phyloP scores from a whole-genome alignment of 2,329 filamentous ascomycete species.

The Aquanectria penicillioides region DNA sequence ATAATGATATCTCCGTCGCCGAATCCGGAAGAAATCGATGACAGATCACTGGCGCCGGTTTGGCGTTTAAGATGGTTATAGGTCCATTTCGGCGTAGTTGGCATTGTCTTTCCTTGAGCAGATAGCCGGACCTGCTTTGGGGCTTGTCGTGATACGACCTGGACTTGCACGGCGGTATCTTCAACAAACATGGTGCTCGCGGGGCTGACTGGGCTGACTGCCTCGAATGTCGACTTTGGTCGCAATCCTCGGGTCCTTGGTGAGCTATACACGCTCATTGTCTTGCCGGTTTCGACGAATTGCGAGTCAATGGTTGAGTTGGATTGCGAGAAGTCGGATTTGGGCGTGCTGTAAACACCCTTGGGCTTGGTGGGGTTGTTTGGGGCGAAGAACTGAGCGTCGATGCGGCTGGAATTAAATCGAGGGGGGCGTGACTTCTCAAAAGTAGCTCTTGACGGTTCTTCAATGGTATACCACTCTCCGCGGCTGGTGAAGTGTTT shows the following conservation, averaged over 20 bases:
- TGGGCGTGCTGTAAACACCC: background rate
- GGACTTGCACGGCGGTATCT: slow-evolving; percentile 31
- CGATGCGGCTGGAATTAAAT: slow-evolving; percentile 28
- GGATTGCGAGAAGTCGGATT: slow-evolving; percentile 9
- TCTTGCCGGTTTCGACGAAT: slow-evolving; percentile 35
- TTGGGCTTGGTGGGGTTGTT: slow-evolving; percentile 28
- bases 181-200: slow-evolving; percentile 38
- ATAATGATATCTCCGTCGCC: slow-evolving; percentile 69
- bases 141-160: slow-evolving; percentile 33
- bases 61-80: slow-evolving; percentile 28
- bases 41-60: slow-evolving; percentile 61
- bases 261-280: slow-evolving; percentile 31
- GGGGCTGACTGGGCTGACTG: slow-evolving; percentile 27
- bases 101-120: slow-evolving; percentile 26
- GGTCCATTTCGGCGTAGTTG: slow-evolving; percentile 22
- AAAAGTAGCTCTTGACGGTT: slow-evolving; percentile 31
- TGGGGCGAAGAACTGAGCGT: slow-evolving; percentile 38
- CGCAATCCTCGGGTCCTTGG: slow-evolving; percentile 20
- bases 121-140: slow-evolving; percentile 26
- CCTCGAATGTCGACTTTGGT: slow-evolving; percentile 25
- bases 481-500: slow-evolving; percentile 43
- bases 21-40: slow-evolving; percentile 72
- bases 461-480: slow-evolving; percentile 47
- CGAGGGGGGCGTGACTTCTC: slow-evolving; percentile 34
- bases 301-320: slow-evolving; percentile 33